Base-by-base conservation (phyloP, 2,329 filamentous ascomycete genomes). In the Berkeleyomyces basicola region DNA sequence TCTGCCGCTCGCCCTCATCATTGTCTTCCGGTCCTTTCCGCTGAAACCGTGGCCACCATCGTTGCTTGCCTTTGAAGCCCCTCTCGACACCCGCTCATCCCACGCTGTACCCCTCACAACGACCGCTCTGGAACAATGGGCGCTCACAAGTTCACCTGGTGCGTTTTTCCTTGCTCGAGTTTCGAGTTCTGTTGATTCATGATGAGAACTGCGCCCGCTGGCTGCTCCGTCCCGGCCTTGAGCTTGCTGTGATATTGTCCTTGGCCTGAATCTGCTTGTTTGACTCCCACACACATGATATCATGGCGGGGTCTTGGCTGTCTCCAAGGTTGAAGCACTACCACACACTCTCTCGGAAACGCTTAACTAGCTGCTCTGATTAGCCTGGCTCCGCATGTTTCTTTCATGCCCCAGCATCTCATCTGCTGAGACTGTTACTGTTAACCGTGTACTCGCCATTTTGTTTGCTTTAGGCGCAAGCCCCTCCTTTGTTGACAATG, bases 81-180 rank as follows among this genome's bases (percentile, higher is more conserved):
- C 49, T 44, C 57, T 59, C 57, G 40, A 59, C 57, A 31, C 39
- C 57, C 39, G 57, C 43, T 31, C 33, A 39, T 39, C 33, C 42
- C 14, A 43, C 42, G 33, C 33, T 43, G 16, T 44, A 59, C 42
- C 57, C 49, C 49, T 53, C 49, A 53, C 33, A 53, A 36, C 49
- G 43, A 40, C 7, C 43, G 63, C 63, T 64, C 63, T 64, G 59
- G 58, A 64, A 64, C 39, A 16, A 64, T 64, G 63, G 63, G 63
- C 59, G 53, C 60, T 61, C 59, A 64, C 53, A 64, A 61, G 46
- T 64, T 64, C 40, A 64, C 59, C 14, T 64, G 63, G 63, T 64
- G 59, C 36, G 63, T 64, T 58, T 33, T 51, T 31, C 31, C 14
- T 53, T 36, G n/a, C 33, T 6, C 11, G 23, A 23, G 23, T 23